A percentile compares a stretch with the other conserved stretches of the same genome.
phyloP scores from a whole-genome alignment of 2,329 filamentous ascomycete genomes.

The Clarireedia sp. region DNA sequence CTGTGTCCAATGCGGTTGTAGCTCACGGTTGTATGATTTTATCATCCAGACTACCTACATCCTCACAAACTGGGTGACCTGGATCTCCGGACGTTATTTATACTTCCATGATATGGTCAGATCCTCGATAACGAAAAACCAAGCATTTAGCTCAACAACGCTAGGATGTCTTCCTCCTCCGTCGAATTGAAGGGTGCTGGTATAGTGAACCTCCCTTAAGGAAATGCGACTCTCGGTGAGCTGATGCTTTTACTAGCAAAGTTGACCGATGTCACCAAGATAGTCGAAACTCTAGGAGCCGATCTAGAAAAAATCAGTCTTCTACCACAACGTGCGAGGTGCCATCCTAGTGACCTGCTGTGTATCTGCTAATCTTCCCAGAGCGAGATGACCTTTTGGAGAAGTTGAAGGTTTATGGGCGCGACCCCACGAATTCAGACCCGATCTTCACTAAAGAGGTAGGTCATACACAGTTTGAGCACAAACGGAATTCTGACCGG shows the following conservation, averaged over 20 bases:
- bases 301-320: constrained; percentile 56
- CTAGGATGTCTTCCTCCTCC: constrained; percentile 16
- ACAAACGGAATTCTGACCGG: constrained; percentile 13
- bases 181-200: constrained; percentile 20
- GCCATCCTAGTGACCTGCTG: neutral
- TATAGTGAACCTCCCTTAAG: constrained; percentile 7
- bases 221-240: neutral
- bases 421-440: constrained; percentile 62
- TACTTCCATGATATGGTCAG: no score
- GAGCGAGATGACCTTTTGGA: constrained; percentile 56
- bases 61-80: neutral
- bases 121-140: no score
- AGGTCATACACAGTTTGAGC: constrained; percentile 24
- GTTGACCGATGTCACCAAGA: constrained; percentile 55
- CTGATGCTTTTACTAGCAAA: constrained; percentile 44
- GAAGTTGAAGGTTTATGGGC: constrained; percentile 71
- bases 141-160: constrained; percentile 15
- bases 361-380: constrained; percentile 29
- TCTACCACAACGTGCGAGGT: constrained; percentile 47
- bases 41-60: neutral
- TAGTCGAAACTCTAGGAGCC: constrained; percentile 53
- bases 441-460: constrained; percentile 80
- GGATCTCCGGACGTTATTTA: no score
- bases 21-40: neutral
- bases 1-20: neutral